Evolutionary conservation across 1,284 basidiomycete genomes (phyloP).

Genomic region (Cutaneotrichosporon sp.): DNA sequence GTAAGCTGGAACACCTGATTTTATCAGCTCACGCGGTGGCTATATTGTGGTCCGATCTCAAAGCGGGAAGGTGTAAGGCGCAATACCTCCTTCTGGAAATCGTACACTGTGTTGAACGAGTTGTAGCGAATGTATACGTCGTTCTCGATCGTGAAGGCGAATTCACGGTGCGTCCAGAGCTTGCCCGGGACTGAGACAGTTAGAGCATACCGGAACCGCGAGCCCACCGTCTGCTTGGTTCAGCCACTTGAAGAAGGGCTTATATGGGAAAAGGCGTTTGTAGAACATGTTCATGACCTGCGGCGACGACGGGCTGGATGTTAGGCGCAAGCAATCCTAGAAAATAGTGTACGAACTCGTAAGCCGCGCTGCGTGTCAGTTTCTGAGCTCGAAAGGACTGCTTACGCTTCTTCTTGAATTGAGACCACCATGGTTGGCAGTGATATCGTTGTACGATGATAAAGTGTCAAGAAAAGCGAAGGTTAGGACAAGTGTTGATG

Average conservation of each 20-base stretch:
- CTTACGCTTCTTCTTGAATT: conserved; percentile 11
- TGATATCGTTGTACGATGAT: no score
- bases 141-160: conserved; percentile 88
- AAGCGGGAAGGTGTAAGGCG: conserved; percentile 82
- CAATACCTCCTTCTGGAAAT: conserved; percentile 86
- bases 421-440: conserved; percentile 9
- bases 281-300: conserved; percentile 85
- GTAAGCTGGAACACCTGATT: no score
- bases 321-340: not conserved
- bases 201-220: not conserved
- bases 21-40: conserved; percentile 65
- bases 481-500: no score
- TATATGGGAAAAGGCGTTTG: conserved; percentile 87
- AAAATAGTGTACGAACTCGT: conserved; percentile 8
- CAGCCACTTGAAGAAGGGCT: conserved; percentile 88
- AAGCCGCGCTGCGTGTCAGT: conserved; percentile 16
- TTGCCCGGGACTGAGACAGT: conserved; percentile 51
- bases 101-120: conserved; percentile 77
- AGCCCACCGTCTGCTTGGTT: conserved; percentile 71
- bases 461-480: no score
- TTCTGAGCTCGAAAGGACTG: not conserved
- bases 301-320: conserved; percentile 51
- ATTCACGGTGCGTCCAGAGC: conserved; percentile 87
- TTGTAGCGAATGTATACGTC: conserved; percentile 95
- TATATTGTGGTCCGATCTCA: conserved; percentile 94